These are phyloP conservation scores for Petunia hybrid DNA, from an alignment of 305 asterid genomes.

Conservation along the genomic window DNA sequence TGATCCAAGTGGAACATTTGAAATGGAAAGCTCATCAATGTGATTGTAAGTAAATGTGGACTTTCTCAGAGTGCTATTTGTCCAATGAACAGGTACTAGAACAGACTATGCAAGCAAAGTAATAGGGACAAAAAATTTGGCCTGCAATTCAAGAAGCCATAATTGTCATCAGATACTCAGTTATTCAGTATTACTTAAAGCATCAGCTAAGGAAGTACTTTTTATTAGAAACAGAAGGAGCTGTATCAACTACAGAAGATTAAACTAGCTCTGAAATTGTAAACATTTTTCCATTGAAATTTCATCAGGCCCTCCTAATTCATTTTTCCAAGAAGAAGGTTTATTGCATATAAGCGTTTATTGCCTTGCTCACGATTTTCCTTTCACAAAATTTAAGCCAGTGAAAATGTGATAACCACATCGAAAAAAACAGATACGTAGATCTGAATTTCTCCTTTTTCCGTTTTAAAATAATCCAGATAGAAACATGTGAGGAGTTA, in stretches of 20 bases:
- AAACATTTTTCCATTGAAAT: neutral
- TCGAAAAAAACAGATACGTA: neutral
- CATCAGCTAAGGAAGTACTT: neutral
- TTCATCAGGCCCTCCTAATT: neutral
- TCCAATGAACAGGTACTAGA: slow-evolving; percentile 90
- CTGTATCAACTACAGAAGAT: neutral
- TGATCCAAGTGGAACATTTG: slow-evolving; percentile 78
- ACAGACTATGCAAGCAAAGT: slow-evolving; percentile 73
- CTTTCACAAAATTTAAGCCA: neutral
- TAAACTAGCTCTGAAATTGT: neutral
- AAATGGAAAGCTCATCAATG: slow-evolving; percentile 87
- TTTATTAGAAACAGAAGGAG: neutral
- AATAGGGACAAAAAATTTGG: slow-evolving; percentile 88
- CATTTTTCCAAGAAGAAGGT: neutral
- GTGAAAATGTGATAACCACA: neutral
- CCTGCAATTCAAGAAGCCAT: slow-evolving; percentile 52
- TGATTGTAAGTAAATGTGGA: slow-evolving; percentile 59
- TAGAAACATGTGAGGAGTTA: neutral
- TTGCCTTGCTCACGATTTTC: neutral
- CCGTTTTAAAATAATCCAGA: neutral
- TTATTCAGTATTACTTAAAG: slow-evolving; percentile 32
- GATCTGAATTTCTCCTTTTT: neutral
- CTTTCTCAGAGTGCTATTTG: slow-evolving; percentile 64
- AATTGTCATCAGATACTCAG: slow-evolving; percentile 20
- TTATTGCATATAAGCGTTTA: neutral